Evolutionary conservation across 202 grass and related monocot genomes (phyloP).

Genomic region (Sporobolus alterniflorus): DNA sequence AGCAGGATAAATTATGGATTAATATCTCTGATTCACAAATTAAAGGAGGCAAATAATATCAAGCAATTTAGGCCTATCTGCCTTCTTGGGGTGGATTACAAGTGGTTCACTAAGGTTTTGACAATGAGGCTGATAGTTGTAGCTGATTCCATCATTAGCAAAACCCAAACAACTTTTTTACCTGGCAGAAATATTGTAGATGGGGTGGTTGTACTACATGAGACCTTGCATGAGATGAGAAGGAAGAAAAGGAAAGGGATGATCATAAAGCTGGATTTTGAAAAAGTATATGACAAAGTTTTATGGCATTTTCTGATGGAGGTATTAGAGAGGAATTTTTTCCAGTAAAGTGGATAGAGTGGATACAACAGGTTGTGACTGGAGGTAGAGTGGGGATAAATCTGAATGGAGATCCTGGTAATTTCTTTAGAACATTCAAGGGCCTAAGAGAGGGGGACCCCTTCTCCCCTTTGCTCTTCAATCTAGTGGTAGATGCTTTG

Average conservation of each 20-base stretch:
- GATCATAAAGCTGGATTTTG: too few relatives aligned
- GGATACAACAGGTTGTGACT: accelerated
- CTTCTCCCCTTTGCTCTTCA: accelerated
- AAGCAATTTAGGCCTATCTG: not conserved
- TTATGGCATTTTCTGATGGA: not conserved
- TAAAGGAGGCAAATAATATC: not conserved
- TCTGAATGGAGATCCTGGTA: not conserved
- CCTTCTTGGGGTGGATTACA: not conserved
- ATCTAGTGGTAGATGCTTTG: not conserved
- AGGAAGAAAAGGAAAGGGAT: too few relatives aligned
- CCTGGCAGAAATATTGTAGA: not conserved
- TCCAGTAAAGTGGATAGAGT: accelerated
- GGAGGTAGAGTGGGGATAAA: not conserved
- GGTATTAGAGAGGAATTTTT: accelerated
- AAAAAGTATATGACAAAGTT: not conserved
- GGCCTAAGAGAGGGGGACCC: not conserved
- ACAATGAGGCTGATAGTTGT: not conserved
- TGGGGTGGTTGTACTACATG: not conserved
- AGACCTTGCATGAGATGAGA: not conserved
- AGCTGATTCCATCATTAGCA: not conserved
- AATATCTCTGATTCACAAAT: not conserved
- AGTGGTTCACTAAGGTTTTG: not conserved
- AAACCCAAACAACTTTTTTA: not conserved
- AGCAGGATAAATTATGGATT: not conserved
- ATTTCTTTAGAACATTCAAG: not conserved